phyloP scores from a whole-genome alignment of 1,139 yeast genomes.

The Zygoascus meyerae region DNA sequence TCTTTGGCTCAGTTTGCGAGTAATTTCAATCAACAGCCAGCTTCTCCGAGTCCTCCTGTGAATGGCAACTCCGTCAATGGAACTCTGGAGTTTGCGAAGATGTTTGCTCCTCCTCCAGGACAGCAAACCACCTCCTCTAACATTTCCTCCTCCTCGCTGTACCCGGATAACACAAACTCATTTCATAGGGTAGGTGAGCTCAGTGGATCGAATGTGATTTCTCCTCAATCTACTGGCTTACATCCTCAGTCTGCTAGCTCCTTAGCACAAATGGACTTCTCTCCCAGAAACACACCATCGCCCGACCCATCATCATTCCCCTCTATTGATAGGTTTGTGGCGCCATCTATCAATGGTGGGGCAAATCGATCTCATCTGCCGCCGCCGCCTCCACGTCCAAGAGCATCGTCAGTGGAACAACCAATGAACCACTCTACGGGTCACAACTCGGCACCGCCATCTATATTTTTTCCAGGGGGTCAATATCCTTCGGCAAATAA shows the following conservation, averaged over 20 bases:
- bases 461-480: conserved; percentile 9
- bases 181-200: too few species aligned
- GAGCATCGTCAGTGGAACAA: conserved; percentile 8
- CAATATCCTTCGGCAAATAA: conserved; percentile 1
- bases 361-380: conserved; percentile 6
- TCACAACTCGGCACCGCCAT: background rate
- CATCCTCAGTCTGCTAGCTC: background rate
- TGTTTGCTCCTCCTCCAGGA: conserved; percentile 6
- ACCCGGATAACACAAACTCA: background rate
- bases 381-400: conserved; percentile 15
- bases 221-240: background rate
- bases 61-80: conserved; percentile 9
- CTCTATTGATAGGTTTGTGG: conserved; percentile 2
- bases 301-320: background rate
- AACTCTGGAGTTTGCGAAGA: conserved; percentile 10
- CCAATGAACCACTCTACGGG: background rate
- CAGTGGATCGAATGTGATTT: too few species aligned
- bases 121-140: background rate
- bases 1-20: conserved; percentile 9
- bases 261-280: background rate
- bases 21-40: background rate
- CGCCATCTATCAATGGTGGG: background rate
- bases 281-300: conserved; percentile 6
- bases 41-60: conserved; percentile 15
- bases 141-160: background rate